Conservation (phyloP, 2,329 filamentous ascomycete species). For the Thelonectria discophora region DNA sequence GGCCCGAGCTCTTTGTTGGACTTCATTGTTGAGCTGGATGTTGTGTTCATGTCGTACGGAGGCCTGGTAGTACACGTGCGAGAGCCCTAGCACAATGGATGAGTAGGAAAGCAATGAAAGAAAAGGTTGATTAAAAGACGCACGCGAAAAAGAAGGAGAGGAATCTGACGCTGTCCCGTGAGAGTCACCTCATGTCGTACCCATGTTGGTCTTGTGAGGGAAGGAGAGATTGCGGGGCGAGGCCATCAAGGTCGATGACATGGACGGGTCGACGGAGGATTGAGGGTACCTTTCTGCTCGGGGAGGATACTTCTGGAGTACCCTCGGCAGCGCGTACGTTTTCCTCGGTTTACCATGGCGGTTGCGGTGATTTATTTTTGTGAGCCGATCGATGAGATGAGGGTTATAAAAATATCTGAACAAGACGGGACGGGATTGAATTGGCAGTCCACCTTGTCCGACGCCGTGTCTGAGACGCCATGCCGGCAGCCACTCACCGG, state of each 20-base stretch:
- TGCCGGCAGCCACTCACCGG: too few species aligned
- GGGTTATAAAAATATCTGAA: too few species aligned
- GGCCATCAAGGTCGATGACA: too few species aligned
- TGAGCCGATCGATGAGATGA: not conserved
- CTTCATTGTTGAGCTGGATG: not conserved
- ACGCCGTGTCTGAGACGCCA: too few species aligned
- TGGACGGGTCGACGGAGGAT: not conserved
- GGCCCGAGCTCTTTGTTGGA: not conserved
- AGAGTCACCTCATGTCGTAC: not conserved
- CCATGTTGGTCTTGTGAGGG: conserved; percentile 6
- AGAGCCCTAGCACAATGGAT: conserved; percentile 18
- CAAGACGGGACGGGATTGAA: too few species aligned
- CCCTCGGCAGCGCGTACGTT: not conserved
- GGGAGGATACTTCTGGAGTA: too few species aligned
- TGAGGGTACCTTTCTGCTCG: too few species aligned
- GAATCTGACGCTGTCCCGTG: not conserved
- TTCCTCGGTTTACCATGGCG: not conserved
- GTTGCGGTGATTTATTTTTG: conserved; percentile 12
- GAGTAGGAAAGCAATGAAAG: conserved; percentile 24
- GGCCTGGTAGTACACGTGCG: not conserved
- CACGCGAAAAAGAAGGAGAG: conserved; percentile 12
- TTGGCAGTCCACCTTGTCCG: too few species aligned
- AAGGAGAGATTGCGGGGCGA: not conserved
- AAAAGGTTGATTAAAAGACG: not conserved
- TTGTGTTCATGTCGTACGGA: conserved; percentile 8